Base-by-base conservation (phyloP, 225 moss, liverwort and hornwort species). In the Ulota crispa region DNA sequence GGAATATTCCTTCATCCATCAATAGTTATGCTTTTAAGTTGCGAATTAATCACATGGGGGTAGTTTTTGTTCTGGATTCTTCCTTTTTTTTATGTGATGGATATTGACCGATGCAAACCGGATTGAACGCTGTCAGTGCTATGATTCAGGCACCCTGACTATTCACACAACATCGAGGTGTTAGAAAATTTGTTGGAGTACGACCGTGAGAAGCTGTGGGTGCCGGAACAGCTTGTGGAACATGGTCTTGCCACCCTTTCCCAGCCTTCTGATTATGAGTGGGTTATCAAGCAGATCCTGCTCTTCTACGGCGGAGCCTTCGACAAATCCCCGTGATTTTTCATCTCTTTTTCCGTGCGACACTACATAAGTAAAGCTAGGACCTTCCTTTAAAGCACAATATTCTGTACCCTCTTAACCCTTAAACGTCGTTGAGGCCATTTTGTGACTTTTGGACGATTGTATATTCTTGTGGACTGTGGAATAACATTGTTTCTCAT, bases 161-260 rank as follows among this genome's bases (percentile, higher is more conserved):
- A 97, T 71, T 95, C 95, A 26, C 92, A 97, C 82, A 93, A 88
- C 71, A 71, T 81, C 16, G 94, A 93, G 85, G 89, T 95, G 24
- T 74, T 97, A 30, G 85, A 92, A 80, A 81, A 91, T 55, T 80
- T 97, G 81, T 82, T 97, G 86, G 84, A 92, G 78, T 97, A 94
- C 42, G 97, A 97, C 81, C 81, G 89, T 34, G 89, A 95, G 87
- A 97, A 92, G 73, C 80, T 94, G 60, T 97, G 93, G 94, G 97
- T 97, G 60, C 93, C 91, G 20, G 94, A 95, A 79, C 95, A 97
- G 82, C 92, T 97, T 41, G 90, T 97, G 69, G 95, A 97, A 79
- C 77, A 88, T 80, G 97, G 94, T 26, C 89, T 94, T 31, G 86
- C 84, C 28, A 92, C 83, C 19, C 88, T 97, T 28, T 77, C 88